Evolutionary conservation across 2,329 filamentous ascomycete genomes (phyloP).

Genomic region (Aspergillus luchuensis): DNA sequence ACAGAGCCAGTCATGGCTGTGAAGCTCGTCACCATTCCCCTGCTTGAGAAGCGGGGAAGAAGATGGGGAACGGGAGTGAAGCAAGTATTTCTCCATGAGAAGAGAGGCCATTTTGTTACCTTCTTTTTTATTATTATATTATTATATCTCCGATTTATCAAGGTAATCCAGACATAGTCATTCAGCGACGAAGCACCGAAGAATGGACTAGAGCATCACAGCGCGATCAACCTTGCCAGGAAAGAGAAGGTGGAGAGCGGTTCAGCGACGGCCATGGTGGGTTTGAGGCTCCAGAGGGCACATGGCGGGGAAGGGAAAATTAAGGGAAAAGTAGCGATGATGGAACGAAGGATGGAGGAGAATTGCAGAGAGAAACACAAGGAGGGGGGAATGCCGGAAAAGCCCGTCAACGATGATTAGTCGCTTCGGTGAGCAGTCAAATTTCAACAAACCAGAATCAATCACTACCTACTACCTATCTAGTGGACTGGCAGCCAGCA

Average conservation of each 20-base stretch:
- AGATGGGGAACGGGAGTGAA: neutral
- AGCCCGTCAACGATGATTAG: neutral
- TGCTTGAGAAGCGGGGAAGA: neutral
- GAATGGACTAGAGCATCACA: neutral
- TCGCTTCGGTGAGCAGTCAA: neutral
- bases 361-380: neutral
- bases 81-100: neutral
- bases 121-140: neutral
- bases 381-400: neutral
- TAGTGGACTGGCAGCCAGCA: too few species aligned
- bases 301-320: slow-evolving; percentile 3
- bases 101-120: slow-evolving; percentile 15
- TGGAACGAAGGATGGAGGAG: slow-evolving; percentile 3
- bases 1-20: slow-evolving; percentile 14
- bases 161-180: neutral
- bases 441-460: neutral
- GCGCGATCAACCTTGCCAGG: neutral
- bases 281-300: slow-evolving; percentile 8
- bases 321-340: neutral
- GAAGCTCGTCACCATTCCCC: slow-evolving; percentile 8
- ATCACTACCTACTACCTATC: too few species aligned
- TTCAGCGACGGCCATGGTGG: slow-evolving; percentile 17
- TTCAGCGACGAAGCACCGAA: neutral
- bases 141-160: neutral
- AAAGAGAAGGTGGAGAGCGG: slow-evolving; percentile 3